A percentile compares a stretch with the other conserved stretches of the same genome.
These are phyloP conservation scores for Entelexis sorbosivorans DNA, from an alignment of 1,139 yeast species.

Conservation along the genomic window DNA sequence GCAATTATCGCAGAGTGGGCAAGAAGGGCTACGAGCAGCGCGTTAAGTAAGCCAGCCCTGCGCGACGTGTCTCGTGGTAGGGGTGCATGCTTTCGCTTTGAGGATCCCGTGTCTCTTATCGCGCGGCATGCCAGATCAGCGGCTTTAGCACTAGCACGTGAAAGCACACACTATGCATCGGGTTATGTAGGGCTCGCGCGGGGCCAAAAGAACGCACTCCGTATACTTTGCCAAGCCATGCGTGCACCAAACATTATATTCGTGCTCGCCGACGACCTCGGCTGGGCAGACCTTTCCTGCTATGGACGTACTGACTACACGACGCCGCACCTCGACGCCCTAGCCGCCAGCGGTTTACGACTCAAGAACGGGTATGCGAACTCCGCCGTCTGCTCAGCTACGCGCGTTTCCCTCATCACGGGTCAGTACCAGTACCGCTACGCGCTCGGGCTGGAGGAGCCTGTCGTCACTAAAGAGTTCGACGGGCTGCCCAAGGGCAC, in stretches of 20 bases:
- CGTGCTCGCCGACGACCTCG: conserved; percentile 53
- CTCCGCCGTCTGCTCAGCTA: conserved; percentile 57
- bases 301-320: conserved; percentile 48
- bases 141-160: too few relatives aligned
- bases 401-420: conserved; percentile 49
- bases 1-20: too few relatives aligned
- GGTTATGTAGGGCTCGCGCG: too few relatives aligned
- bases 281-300: conserved; percentile 47
- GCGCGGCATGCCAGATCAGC: too few relatives aligned
- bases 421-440: conserved; percentile 31
- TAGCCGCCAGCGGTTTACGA: conserved; percentile 39
- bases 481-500: conserved; percentile 3
- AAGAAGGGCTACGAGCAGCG: too few relatives aligned
- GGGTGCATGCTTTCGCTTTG: too few relatives aligned
- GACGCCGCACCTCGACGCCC: conserved; percentile 42
- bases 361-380: conserved; percentile 48
- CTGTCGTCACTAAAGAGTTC: conserved; percentile 12
- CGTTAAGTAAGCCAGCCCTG: too few relatives aligned
- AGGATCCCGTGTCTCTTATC: too few relatives aligned
- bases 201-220: too few relatives aligned
- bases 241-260: conserved; percentile 38
- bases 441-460: conserved; percentile 21
- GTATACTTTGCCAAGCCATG: too few relatives aligned
- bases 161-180: too few relatives aligned
- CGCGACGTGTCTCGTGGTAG: too few relatives aligned